These are phyloP conservation scores for Monosporascus cannonballus DNA, from an alignment of 2,329 filamentous ascomycete species.

Conservation along the genomic window DNA sequence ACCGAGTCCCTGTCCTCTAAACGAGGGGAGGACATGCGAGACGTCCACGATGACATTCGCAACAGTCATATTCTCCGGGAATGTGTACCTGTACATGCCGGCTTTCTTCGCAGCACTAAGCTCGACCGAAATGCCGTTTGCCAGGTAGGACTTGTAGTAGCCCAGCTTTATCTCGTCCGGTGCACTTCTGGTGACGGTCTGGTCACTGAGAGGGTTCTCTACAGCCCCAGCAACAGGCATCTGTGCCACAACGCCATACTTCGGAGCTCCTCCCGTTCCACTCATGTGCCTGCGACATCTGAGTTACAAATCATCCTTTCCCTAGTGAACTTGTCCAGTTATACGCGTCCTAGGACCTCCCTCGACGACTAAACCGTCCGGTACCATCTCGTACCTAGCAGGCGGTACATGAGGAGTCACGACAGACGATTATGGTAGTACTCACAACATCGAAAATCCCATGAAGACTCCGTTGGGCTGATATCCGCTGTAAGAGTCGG, in stretches of 20 bases:
- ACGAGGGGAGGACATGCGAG: slow-evolving; percentile 60
- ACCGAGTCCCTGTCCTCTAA: slow-evolving; percentile 52
- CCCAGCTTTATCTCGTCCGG: slow-evolving; percentile 51
- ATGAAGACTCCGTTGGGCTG: slow-evolving; percentile 45
- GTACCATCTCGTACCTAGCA: too few relatives aligned
- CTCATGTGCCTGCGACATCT: slow-evolving; percentile 43
- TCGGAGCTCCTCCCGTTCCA: slow-evolving; percentile 63
- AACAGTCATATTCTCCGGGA: slow-evolving; percentile 34
- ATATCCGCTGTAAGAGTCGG: slow-evolving; percentile 49
- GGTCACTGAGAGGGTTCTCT: slow-evolving; percentile 47
- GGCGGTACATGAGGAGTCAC: not conserved
- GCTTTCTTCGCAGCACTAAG: slow-evolving; percentile 50
- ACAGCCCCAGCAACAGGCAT: slow-evolving; percentile 47
- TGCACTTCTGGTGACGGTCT: slow-evolving; percentile 47
- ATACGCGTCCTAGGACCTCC: too few relatives aligned
- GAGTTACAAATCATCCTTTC: not conserved
- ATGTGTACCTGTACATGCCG: slow-evolving; percentile 56
- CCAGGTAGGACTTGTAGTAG: slow-evolving; percentile 52
- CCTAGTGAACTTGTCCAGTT: too few relatives aligned
- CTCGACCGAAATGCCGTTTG: slow-evolving; percentile 50
- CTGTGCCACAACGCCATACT: slow-evolving; percentile 61
- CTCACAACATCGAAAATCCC: slow-evolving; percentile 52
- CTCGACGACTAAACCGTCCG: too few relatives aligned
- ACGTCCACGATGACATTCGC: slow-evolving; percentile 56
- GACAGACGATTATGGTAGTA: not conserved